A percentile compares a stretch with the other conserved stretches of the same genome.
Conservation (phyloP, 768 basidiomycete species). For the Cystobasidium onofrii region DNA sequence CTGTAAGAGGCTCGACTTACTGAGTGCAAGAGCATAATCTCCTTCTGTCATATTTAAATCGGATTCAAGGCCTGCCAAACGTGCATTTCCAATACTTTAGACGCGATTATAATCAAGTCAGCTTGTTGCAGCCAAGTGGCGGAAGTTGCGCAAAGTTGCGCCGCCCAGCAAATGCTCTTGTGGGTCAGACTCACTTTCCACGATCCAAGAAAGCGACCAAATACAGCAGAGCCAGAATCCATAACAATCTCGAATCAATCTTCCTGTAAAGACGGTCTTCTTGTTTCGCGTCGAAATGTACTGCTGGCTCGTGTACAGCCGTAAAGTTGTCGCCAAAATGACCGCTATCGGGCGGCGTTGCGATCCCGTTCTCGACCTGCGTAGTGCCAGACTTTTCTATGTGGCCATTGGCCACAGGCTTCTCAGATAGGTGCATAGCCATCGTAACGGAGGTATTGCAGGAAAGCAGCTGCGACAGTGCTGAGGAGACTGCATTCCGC, state of each 20-base stretch:
- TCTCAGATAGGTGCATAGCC: neutral
- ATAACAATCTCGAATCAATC: constrained; percentile 32
- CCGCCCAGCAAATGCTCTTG: neutral
- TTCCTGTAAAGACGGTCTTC: constrained; percentile 27
- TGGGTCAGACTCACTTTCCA: constrained; percentile 9
- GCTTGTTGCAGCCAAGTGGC: neutral
- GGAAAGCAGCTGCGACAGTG: too few relatives aligned
- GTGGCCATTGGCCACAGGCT: neutral
- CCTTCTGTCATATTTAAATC: constrained; percentile 37
- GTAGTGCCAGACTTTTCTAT: neutral
- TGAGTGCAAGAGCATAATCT: constrained; percentile 36
- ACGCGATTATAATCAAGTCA: neutral
- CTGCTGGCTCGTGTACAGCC: neutral
- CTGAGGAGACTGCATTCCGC: too few relatives aligned
- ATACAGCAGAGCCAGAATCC: constrained; percentile 33
- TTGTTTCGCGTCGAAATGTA: constrained; percentile 12
- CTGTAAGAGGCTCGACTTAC: neutral
- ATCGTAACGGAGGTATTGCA: neutral
- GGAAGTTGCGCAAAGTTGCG: neutral
- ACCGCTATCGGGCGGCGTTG: neutral
- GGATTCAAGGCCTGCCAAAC: constrained; percentile 35
- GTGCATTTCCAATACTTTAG: constrained; percentile 34
- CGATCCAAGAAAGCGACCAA: constrained; percentile 33
- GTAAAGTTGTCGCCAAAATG: constrained; percentile 5
- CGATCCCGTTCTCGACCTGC: neutral